Conservation (phyloP, 805 yeast species). For the Starmerella vitae region DNA sequence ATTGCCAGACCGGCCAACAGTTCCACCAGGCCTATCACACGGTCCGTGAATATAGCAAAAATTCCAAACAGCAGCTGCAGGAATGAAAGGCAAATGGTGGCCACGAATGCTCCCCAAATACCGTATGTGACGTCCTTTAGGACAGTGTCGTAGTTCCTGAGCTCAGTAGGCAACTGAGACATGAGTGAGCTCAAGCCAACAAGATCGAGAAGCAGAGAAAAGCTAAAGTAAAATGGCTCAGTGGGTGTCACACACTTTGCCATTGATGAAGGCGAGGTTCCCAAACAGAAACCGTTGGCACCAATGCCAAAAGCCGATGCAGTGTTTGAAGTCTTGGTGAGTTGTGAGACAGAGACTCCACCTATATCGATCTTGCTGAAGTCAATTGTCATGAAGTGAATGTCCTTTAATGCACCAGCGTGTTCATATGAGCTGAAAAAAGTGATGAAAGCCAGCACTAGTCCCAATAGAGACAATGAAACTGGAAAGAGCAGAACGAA, state of each 20-base stretch:
- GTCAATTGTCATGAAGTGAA: conserved; percentile 39
- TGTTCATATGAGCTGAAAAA: conserved; percentile 40
- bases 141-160: conserved; percentile 35
- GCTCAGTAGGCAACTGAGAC: conserved; percentile 37
- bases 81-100: conserved; percentile 36
- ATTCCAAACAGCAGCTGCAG: conserved; percentile 30
- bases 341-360: conserved; percentile 2
- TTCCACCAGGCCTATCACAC: conserved; percentile 35
- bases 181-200: conserved; percentile 20
- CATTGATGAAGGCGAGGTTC: conserved; percentile 23
- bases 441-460: conserved; percentile 37
- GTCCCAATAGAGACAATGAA: conserved; percentile 29
- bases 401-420: conserved; percentile 32
- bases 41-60: conserved; percentile 35
- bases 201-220: conserved; percentile 28
- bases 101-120: conserved; percentile 42
- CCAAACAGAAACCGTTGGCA: conserved; percentile 52
- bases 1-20: conserved; percentile 25
- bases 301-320: conserved; percentile 42
- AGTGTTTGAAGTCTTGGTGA: conserved; percentile 26
- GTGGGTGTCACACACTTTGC: conserved; percentile 39
- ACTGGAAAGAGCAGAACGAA: conserved; percentile 26
- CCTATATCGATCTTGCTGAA: conserved; percentile 27
- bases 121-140: conserved; percentile 41
- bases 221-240: conserved; percentile 45